Evolutionary conservation across 2,329 filamentous ascomycete genomes (phyloP), one percentile per base, ranked within the genome.

Genomic region (Colletotrichum musae): DNA sequence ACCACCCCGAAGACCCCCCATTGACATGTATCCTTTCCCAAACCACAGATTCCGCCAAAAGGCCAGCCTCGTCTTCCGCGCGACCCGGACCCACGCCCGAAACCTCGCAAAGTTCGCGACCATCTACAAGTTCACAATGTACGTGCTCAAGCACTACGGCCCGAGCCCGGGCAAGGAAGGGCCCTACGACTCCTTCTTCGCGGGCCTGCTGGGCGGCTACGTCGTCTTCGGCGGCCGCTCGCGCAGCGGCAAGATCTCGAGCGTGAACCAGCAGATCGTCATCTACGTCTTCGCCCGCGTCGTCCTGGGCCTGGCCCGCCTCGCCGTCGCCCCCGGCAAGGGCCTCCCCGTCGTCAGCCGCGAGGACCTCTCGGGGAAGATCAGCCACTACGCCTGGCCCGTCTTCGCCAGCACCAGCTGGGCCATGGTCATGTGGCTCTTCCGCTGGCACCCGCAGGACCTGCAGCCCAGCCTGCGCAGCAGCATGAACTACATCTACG

Each of bases 401-500:
- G 92, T 92, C 2, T 99, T 99, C 82, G 95, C 96, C 50, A 93
- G 92, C 74, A 76, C 95, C 72, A 97, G 92, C 77, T 99, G 96
- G 96, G 96, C 92, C 5, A 85, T 90, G 77, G 94, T 99, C 72
- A 99, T 99, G 96, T 94, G 95, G 83, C 82, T 99, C 70, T 99
- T 98, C 85, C 89, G 93, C 75, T 93, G 93, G 88, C 91, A 98
- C 83, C 94, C 96, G 5, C 94, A 97, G 75, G 94, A 93, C 65
- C 88, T 99, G 78, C 96, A 98, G 86, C 90, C 91, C 70, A 98
- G 95, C 80, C 83, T 99, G 85, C 89, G 94, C 80, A 95, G 91
- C 82, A 98, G 94, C 84, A 99, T 99, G 96, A 93, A 90, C 75
- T 99, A 99, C 78, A 97, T 99, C 85, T 99, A 95, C 79, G 87